These are phyloP conservation scores for Sporothrix sp. DNA, from an alignment of 2,329 filamentous ascomycete species.

Conservation along the genomic window DNA sequence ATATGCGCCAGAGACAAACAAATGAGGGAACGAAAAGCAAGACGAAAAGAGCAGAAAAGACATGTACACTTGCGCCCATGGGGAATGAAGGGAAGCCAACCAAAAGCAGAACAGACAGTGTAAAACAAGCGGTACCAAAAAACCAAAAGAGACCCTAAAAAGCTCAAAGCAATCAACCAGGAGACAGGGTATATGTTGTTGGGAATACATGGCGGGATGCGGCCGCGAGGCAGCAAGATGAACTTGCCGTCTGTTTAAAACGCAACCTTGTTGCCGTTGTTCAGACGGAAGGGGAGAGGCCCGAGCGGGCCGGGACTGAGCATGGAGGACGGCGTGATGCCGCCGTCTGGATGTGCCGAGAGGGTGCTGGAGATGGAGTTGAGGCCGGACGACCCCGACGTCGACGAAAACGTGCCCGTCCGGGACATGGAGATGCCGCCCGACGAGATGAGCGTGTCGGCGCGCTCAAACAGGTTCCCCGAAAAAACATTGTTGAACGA, in stretches of 20 bases:
- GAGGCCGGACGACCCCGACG: slow-evolving; percentile 52
- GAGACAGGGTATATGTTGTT: not conserved
- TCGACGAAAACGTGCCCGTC: slow-evolving; percentile 47
- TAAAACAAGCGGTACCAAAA: not conserved
- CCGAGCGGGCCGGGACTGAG: slow-evolving; percentile 21
- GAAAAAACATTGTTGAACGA: slow-evolving; percentile 46
- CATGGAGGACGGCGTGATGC: slow-evolving; percentile 23
- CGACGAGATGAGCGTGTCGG: slow-evolving; percentile 47
- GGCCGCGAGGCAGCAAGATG: not conserved
- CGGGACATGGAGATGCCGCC: slow-evolving; percentile 49
- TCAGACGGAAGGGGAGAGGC: slow-evolving; percentile 23
- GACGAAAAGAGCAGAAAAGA: not conserved
- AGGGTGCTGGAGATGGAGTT: slow-evolving; percentile 18
- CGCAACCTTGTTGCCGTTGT: slow-evolving; percentile 23
- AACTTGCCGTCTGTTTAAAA: slow-evolving; percentile 15
- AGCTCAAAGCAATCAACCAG: not conserved
- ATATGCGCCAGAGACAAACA: not conserved
- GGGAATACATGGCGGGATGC: not conserved
- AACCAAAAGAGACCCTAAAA: not conserved
- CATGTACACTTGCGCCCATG: not conserved
- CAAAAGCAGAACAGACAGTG: not conserved
- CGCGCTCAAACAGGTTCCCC: slow-evolving; percentile 51
- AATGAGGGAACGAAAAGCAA: not conserved
- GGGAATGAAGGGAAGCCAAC: not conserved
- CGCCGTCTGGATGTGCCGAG: slow-evolving; percentile 22